Conservation (phyloP, 2,329 filamentous ascomycete species). For the Monosporascus sp. region DNA sequence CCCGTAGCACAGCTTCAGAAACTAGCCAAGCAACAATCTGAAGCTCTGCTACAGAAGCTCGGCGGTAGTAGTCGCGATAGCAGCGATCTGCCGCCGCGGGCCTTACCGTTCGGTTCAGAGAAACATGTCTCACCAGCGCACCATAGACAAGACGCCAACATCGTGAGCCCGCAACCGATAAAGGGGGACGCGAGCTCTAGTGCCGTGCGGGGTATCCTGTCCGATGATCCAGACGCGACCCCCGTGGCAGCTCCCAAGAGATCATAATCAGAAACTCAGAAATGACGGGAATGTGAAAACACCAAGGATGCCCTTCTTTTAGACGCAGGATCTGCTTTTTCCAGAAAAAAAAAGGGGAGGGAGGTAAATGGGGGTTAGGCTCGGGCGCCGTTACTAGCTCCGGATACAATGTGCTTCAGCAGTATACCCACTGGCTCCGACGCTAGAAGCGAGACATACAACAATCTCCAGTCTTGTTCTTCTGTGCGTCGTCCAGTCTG, state of each 20-base stretch:
- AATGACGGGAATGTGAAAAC: neutral
- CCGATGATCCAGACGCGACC: neutral
- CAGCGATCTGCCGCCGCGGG: slow-evolving; percentile 42
- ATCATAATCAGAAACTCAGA: neutral
- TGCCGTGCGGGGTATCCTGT: slow-evolving; percentile 4
- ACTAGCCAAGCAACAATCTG: slow-evolving; percentile 61
- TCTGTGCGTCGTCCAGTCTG: too few relatives aligned
- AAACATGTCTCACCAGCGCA: slow-evolving; percentile 40
- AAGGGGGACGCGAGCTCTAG: slow-evolving; percentile 33
- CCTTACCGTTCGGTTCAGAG: slow-evolving; percentile 51
- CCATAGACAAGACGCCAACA: slow-evolving; percentile 32
- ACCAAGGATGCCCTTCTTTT: neutral
- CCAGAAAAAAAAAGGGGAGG: too few relatives aligned
- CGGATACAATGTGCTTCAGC: too few relatives aligned
- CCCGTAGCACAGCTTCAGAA: slow-evolving; percentile 65
- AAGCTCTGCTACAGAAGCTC: slow-evolving; percentile 52
- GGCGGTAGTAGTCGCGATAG: slow-evolving; percentile 28
- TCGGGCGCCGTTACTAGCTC: too few relatives aligned
- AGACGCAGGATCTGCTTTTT: neutral
- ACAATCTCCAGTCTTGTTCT: too few relatives aligned
- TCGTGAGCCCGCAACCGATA: slow-evolving; percentile 38
- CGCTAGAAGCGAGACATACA: too few relatives aligned
- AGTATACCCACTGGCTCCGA: too few relatives aligned
- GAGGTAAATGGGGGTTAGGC: too few relatives aligned
- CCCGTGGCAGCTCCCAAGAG: neutral